Percentiles rank a stretch among this genome's conserved stretches.
Evolutionary conservation across 768 basidiomycete species (phyloP).

Genomic region (Paxillus ammoniavirescens): DNA sequence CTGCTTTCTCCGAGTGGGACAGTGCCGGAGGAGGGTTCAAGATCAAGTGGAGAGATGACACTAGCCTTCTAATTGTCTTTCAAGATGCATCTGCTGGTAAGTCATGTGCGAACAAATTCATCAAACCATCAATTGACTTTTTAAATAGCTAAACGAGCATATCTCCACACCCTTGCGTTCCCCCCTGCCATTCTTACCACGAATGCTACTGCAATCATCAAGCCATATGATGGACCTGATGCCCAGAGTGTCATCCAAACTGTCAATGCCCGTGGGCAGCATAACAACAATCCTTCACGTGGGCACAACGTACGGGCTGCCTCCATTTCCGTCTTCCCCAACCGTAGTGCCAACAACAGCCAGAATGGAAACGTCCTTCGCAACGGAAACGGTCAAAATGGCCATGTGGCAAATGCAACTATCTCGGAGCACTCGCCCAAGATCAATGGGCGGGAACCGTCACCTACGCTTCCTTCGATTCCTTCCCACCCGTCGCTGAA

Average conservation of each 20-base stretch:
- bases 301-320: constrained; percentile 70
- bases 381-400: constrained; percentile 28
- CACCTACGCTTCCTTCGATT: constrained; percentile 77
- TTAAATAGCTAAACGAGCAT: constrained; percentile 38
- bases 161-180: constrained; percentile 84
- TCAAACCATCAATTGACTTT: background rate
- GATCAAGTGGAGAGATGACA: constrained; percentile 99
- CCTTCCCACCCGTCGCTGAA: constrained; percentile 85
- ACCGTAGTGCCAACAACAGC: constrained; percentile 43
- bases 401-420: constrained; percentile 40
- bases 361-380: constrained; percentile 31
- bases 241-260: constrained; percentile 82
- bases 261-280: constrained; percentile 72
- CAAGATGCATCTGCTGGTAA: constrained; percentile 85
- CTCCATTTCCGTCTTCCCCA: constrained; percentile 64
- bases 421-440: constrained; percentile 51
- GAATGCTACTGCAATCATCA: constrained; percentile 60
- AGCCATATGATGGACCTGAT: constrained; percentile 93
- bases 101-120: constrained; percentile 31
- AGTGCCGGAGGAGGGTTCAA: constrained; percentile 87
- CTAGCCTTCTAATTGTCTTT: constrained; percentile 93
- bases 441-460: constrained; percentile 62
- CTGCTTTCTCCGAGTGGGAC: constrained; percentile 89
- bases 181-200: constrained; percentile 68
- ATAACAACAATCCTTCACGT: constrained; percentile 59